Percentiles rank a stretch among this genome's conserved stretches.
phyloP scores from a whole-genome alignment of 2,329 filamentous ascomycete species.

The Stenocarpella maydis region DNA sequence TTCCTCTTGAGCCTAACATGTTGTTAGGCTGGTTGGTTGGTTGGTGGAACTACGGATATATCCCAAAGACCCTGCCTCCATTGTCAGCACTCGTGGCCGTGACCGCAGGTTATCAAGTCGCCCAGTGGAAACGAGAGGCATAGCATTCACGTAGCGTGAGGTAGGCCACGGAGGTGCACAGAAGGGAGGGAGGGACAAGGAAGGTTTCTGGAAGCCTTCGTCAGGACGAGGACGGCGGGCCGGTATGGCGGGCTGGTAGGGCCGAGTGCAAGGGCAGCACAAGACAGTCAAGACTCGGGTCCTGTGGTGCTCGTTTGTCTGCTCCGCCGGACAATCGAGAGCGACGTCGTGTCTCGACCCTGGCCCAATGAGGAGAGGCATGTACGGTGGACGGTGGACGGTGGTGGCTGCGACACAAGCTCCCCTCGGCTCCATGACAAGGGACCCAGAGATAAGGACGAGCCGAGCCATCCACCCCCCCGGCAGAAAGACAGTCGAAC shows the following conservation, averaged over 20 bases:
- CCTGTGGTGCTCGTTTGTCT: too few species aligned
- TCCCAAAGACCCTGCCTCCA: background rate
- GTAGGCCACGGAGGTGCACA: background rate
- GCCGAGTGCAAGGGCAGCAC: background rate
- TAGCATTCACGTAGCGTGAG: background rate
- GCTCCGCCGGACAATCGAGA: too few species aligned
- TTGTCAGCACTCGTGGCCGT: background rate
- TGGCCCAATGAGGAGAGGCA: slow-evolving; percentile 12
- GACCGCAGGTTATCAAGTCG: background rate
- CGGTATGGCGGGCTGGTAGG: background rate
- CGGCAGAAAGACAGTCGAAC: background rate
- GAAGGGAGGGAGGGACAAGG: background rate
- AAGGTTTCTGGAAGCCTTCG: background rate
- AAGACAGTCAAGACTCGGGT: too few species aligned
- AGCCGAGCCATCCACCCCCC: background rate
- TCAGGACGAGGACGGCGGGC: background rate
- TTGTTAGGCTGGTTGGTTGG: background rate
- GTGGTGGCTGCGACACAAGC: background rate
- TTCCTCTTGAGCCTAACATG: background rate
- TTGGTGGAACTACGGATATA: background rate
- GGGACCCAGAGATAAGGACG: background rate
- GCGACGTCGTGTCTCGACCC: background rate
- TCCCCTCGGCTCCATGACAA: background rate
- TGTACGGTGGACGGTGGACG: too few species aligned
- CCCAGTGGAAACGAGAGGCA: background rate